Percentiles rank a stretch among this genome's conserved stretches.
These are phyloP conservation scores for Naganishia sp. DNA, from an alignment of 1,284 basidiomycete species.

Conservation along the genomic window DNA sequence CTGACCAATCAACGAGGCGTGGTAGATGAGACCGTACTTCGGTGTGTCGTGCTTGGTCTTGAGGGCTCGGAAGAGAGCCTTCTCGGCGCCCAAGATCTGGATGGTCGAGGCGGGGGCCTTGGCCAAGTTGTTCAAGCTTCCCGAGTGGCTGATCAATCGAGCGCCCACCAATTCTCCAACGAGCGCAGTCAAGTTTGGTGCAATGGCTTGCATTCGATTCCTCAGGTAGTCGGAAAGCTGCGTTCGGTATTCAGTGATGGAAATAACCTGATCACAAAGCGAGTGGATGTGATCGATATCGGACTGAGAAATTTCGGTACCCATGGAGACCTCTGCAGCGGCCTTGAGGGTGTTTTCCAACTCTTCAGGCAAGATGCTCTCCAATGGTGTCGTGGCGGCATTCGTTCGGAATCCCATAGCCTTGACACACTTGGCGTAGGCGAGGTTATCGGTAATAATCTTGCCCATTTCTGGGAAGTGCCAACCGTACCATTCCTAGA, in stretches of 20 bases:
- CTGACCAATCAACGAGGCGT: constrained; percentile 93
- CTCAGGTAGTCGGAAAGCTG: constrained; percentile 92
- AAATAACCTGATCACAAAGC: constrained; percentile 95
- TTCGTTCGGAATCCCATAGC: constrained; percentile 96
- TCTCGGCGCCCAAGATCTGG: constrained; percentile 97
- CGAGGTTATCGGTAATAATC: constrained; percentile 94
- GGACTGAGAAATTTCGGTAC: constrained; percentile 94
- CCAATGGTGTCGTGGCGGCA: constrained; percentile 79
- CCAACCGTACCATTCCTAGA: constrained; percentile 99
- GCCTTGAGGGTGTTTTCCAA: constrained; percentile 87
- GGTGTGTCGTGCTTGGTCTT: constrained; percentile 99
- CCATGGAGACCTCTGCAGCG: constrained; percentile 95
- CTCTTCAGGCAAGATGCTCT: constrained; percentile 89
- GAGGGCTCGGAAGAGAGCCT: constrained; percentile 94
- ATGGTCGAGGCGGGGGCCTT: constrained; percentile 98
- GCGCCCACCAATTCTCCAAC: constrained; percentile 97
- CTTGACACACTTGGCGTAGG: constrained; percentile 89
- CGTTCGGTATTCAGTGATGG: constrained; percentile 88
- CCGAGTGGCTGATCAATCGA: constrained; percentile 93
- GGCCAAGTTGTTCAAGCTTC: constrained; percentile 86
- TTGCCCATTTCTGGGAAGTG: constrained; percentile 99
- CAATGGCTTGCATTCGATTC: constrained; percentile 96
- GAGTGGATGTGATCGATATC: constrained; percentile 94
- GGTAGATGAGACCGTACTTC: constrained; percentile 96
- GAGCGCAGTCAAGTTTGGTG: constrained; percentile 91